Evolutionary conservation across 176 grass and related monocot species (phyloP).

Genomic region (Olyra latifolia): DNA sequence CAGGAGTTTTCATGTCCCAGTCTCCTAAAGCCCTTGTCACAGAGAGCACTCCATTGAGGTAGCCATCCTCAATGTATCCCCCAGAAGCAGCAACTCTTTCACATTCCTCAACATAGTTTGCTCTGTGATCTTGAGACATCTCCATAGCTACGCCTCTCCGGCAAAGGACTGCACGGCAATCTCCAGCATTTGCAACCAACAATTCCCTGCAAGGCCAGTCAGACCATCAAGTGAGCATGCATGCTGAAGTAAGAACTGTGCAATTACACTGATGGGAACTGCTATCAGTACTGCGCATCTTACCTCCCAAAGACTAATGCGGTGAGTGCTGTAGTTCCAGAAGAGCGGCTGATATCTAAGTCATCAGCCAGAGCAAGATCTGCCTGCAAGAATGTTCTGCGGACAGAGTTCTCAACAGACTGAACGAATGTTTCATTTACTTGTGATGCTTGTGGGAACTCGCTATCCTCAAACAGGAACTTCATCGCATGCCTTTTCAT

Average conservation of each 20-base stretch:
- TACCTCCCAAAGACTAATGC: constrained; percentile 81
- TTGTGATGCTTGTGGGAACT: constrained; percentile 69
- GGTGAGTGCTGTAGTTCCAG: constrained; percentile 80
- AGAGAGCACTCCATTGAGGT: constrained; percentile 85
- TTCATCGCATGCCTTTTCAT: constrained; percentile 85
- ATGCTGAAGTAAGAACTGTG: neutral
- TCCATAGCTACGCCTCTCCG: constrained; percentile 72
- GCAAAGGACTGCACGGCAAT: constrained; percentile 87
- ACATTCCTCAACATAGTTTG: constrained; percentile 51
- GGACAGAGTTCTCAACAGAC: constrained; percentile 58
- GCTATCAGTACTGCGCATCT: too few relatives aligned
- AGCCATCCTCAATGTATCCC: constrained; percentile 79
- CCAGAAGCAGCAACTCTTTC: constrained; percentile 57
- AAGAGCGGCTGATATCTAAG: constrained; percentile 61
- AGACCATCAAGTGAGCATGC: neutral
- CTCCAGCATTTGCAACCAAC: constrained; percentile 85
- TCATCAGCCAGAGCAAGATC: constrained; percentile 72
- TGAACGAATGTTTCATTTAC: constrained; percentile 48
- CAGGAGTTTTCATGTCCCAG: constrained; percentile 80
- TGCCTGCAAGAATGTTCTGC: constrained; percentile 61
- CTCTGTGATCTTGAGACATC: constrained; percentile 84
- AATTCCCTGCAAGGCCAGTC: constrained; percentile 53
- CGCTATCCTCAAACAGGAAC: constrained; percentile 73
- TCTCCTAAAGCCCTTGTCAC: constrained; percentile 81
- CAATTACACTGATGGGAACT: neutral